Conservation (phyloP, 1,284 basidiomycete species). For the Ganoderma meredithae region DNA sequence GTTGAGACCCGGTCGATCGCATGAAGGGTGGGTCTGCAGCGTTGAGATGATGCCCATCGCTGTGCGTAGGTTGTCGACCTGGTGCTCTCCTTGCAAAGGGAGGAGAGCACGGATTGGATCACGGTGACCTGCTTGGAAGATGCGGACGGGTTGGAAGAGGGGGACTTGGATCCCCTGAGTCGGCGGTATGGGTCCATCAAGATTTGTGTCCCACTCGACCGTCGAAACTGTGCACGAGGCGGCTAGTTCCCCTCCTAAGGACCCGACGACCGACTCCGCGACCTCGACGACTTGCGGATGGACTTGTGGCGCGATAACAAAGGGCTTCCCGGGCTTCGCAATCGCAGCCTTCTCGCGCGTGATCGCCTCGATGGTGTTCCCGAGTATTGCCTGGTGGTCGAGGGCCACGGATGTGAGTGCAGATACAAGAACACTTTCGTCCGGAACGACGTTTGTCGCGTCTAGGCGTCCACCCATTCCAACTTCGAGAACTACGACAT, state of each 20-base stretch:
- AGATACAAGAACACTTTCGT: constrained; percentile 76
- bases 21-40: constrained; percentile 57
- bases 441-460: constrained; percentile 90
- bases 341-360: constrained; percentile 89
- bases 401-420: constrained; percentile 88
- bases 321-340: constrained; percentile 69
- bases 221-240: constrained; percentile 39
- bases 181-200: constrained; percentile 45
- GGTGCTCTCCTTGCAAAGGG: constrained; percentile 83
- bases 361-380: constrained; percentile 79
- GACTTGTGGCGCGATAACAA: constrained; percentile 79
- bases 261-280: constrained; percentile 49
- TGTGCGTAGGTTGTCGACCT: constrained; percentile 81
- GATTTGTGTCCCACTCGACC: constrained; percentile 45
- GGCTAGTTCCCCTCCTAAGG: constrained; percentile 53
- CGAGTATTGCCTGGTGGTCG: constrained; percentile 93
- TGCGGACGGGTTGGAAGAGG: constrained; percentile 53
- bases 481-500: constrained; percentile 91
- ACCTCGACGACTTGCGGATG: constrained; percentile 58
- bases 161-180: constrained; percentile 46
- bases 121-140: constrained; percentile 51
- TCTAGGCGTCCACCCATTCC: constrained; percentile 95
- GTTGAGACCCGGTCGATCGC: constrained; percentile 36
- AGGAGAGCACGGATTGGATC: constrained; percentile 52
- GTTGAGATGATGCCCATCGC: constrained; percentile 73